These are phyloP conservation scores for Iris macrosiphon DNA, from an alignment of 106 monocot species.

Conservation along the genomic window DNA sequence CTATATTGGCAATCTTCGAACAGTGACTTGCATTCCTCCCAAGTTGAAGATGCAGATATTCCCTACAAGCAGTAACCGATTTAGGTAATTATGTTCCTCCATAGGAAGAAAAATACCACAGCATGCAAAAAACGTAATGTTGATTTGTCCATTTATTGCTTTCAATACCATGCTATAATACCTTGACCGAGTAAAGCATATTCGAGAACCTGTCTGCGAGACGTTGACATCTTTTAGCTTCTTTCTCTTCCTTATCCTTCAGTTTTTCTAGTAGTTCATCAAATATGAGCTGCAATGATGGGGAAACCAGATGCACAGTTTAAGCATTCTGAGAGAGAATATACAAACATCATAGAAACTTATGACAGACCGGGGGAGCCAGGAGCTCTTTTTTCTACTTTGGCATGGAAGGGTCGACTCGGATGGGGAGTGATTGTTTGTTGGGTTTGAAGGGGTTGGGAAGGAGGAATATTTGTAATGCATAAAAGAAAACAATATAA, in stretches of 20 bases:
- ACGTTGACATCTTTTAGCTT: conserved; percentile 80
- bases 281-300: conserved; percentile 60
- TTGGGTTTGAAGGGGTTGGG: no score
- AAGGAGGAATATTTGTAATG: no score
- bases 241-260: conserved; percentile 91
- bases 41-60: conserved; percentile 70
- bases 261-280: conserved; percentile 69
- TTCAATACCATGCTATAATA: conserved; percentile 12
- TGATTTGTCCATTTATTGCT: background rate
- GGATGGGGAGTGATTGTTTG: no score
- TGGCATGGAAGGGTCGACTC: no score
- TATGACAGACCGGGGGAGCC: no score
- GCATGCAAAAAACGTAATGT: background rate
- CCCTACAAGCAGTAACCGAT: conserved; percentile 40
- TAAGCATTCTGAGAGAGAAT: no score
- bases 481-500: no score
- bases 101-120: background rate
- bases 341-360: no score
- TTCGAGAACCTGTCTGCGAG: conserved; percentile 78
- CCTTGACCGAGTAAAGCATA: conserved; percentile 72
- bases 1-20: conserved; percentile 81
- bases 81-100: background rate
- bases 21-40: conserved; percentile 76
- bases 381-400: no score
- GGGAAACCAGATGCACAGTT: no score